Percentiles rank a stretch among this genome's conserved stretches.
Conservation (phyloP, 805 yeast genomes). For the Saturnispora gosingensis region DNA sequence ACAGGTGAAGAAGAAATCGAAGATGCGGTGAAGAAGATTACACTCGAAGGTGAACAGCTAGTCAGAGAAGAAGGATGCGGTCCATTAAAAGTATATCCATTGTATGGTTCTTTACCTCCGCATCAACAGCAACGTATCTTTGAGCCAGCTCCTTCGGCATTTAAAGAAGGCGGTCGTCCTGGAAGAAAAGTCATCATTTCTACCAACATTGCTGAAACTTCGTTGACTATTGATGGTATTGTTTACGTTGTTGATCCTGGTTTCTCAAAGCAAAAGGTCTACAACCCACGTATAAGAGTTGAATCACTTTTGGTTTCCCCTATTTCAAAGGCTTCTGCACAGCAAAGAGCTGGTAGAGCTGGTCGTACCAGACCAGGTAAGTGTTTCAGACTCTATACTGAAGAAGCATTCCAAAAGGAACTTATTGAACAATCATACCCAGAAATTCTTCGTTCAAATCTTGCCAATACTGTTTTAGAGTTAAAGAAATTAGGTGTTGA, state of each 20-base stretch:
- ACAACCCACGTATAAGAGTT: slow-evolving; percentile 92
- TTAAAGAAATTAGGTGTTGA: slow-evolving; percentile 90
- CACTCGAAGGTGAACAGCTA: slow-evolving; percentile 82
- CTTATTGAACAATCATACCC: slow-evolving; percentile 93
- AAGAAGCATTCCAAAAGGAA: slow-evolving; percentile 91
- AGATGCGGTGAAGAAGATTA: slow-evolving; percentile 85
- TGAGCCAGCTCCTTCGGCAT: slow-evolving; percentile 77
- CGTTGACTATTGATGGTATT: slow-evolving; percentile 94
- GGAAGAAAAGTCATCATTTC: slow-evolving; percentile 90
- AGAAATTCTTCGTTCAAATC: slow-evolving; percentile 83
- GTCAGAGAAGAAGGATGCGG: slow-evolving; percentile 87
- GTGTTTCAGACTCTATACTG: slow-evolving; percentile 89
- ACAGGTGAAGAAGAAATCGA: slow-evolving; percentile 99
- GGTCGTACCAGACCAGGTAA: slow-evolving; percentile 95
- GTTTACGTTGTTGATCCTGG: slow-evolving; percentile 98
- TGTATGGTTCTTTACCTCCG: slow-evolving; percentile 95
- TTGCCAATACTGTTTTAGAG: slow-evolving; percentile 86
- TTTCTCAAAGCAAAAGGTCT: slow-evolving; percentile 91
- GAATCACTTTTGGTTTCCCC: slow-evolving; percentile 93
- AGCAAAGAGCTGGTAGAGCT: slow-evolving; percentile 99
- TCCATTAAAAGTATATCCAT: slow-evolving; percentile 80
- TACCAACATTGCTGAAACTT: slow-evolving; percentile 96
- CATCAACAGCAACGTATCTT: slow-evolving; percentile 90
- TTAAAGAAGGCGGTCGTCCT: slow-evolving; percentile 70
- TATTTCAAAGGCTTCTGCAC: slow-evolving; percentile 94